These are phyloP conservation scores for Aspergillus vadensis DNA, from an alignment of 2,329 filamentous ascomycete genomes.

Conservation along the genomic window DNA sequence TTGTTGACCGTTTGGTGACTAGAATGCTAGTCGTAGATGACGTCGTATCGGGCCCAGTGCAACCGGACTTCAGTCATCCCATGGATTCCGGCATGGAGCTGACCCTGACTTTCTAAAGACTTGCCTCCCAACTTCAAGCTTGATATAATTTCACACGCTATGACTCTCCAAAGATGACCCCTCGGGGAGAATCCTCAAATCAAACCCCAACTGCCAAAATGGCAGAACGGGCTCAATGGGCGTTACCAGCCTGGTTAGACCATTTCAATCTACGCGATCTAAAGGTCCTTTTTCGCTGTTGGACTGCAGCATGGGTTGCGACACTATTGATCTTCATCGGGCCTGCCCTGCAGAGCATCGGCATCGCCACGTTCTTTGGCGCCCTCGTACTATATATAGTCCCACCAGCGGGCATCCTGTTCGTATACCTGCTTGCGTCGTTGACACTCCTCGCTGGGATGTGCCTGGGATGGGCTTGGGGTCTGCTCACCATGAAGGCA, in stretches of 20 bases:
- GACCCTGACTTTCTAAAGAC: not conserved
- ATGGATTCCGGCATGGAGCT: not conserved
- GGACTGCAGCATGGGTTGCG: constrained; percentile 50
- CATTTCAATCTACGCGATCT: constrained; percentile 53
- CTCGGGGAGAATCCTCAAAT: not conserved
- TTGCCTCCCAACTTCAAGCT: not conserved
- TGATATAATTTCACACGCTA: not conserved
- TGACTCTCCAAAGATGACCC: not conserved
- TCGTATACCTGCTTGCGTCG: constrained; percentile 48
- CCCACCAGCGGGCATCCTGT: constrained; percentile 50
- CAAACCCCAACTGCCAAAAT: not conserved
- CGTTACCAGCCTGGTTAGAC: constrained; percentile 34
- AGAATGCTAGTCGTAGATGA: not conserved
- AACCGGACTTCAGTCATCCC: not conserved
- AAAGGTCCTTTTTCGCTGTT: constrained; percentile 52
- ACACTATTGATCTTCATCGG: constrained; percentile 52
- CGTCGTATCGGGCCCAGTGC: not conserved
- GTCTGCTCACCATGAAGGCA: constrained; percentile 53
- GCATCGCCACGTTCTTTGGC: constrained; percentile 51
- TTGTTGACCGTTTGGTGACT: no score
- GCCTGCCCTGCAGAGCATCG: constrained; percentile 45
- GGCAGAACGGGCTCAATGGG: not conserved
- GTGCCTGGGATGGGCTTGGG: constrained; percentile 54
- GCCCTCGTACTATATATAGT: constrained; percentile 48
- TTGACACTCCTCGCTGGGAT: constrained; percentile 51